Percentiles rank a stretch among this genome's conserved stretches.
Conservation (phyloP, 2,329 filamentous ascomycete genomes). For the Onygenales sp. region DNA sequence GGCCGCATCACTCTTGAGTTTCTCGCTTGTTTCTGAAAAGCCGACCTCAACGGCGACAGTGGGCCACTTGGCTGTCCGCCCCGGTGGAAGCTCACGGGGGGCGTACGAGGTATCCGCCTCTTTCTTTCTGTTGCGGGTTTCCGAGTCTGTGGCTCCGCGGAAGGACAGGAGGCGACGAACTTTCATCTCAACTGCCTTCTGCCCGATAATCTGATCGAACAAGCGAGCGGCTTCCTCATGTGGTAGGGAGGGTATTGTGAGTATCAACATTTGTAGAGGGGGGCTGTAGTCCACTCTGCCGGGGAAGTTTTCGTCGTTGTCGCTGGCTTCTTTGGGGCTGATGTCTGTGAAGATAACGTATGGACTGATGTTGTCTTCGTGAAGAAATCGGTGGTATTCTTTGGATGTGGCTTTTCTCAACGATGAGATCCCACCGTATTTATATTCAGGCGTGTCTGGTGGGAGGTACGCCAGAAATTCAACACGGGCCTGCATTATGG, state of each 20-base stretch:
- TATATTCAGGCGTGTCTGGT: background rate
- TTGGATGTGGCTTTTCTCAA: background rate
- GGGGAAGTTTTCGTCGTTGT: background rate
- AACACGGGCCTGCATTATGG: no score
- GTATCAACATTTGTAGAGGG: background rate
- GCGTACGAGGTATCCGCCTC: background rate
- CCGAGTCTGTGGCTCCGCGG: background rate
- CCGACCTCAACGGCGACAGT: constrained; percentile 5
- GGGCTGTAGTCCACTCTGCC: background rate
- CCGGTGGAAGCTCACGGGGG: background rate
- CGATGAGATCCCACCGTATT: background rate
- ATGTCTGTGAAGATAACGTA: background rate
- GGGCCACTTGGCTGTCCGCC: background rate
- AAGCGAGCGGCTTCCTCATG: background rate
- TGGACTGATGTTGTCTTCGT: background rate
- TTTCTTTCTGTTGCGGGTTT: background rate
- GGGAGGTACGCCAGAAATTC: background rate
- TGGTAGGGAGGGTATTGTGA: background rate
- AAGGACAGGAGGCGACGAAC: background rate
- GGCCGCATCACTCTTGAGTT: constrained; percentile 2
- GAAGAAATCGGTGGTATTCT: background rate
- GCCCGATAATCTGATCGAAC: background rate
- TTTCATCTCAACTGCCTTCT: background rate
- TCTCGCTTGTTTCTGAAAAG: background rate
- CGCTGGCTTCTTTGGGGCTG: background rate